Conservation (phyloP, 371 early-diverging fungal species). For the Phascolomyces articulosus region DNA sequence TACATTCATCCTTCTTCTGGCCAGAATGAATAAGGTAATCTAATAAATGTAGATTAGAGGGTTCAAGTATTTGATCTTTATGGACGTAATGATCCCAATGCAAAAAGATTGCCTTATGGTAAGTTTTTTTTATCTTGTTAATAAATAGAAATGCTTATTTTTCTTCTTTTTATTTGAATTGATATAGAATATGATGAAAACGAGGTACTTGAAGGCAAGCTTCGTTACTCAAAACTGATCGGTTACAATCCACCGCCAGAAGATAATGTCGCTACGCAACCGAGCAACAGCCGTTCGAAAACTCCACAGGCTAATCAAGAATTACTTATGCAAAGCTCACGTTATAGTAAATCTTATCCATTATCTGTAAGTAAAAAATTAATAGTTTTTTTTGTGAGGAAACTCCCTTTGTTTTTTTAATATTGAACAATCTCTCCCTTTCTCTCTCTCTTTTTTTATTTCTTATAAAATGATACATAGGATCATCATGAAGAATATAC, state of each 20-base stretch:
- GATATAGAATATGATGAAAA: constrained; percentile 27
- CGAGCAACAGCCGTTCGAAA: not conserved
- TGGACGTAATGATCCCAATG: constrained; percentile 9
- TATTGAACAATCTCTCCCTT: too few species aligned
- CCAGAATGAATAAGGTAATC: not conserved
- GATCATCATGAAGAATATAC: too few species aligned
- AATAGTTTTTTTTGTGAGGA: not conserved
- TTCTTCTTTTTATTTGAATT: too few species aligned
- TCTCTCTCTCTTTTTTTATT: too few species aligned
- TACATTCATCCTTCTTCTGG: too few species aligned
- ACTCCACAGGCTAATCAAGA: not conserved
- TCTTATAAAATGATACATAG: too few species aligned
- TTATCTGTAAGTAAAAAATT: not conserved
- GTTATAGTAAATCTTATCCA: not conserved
- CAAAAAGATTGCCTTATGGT: constrained; percentile 27
- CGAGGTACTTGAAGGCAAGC: constrained; percentile 31
- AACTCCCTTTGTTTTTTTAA: too few species aligned
- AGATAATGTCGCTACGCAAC: not conserved
- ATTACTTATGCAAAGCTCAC: not conserved
- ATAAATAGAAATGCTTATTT: too few species aligned
- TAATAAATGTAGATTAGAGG: constrained; percentile 17
- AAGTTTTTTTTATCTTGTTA: not conserved
- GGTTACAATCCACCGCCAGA: not conserved
- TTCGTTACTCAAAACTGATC: constrained; percentile 32
- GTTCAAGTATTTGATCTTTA: constrained; percentile 46